A percentile compares a stretch with the other conserved stretches of the same genome.
phyloP scores from a whole-genome alignment of 2,329 filamentous ascomycete genomes.

The Colletotrichum salicis region DNA sequence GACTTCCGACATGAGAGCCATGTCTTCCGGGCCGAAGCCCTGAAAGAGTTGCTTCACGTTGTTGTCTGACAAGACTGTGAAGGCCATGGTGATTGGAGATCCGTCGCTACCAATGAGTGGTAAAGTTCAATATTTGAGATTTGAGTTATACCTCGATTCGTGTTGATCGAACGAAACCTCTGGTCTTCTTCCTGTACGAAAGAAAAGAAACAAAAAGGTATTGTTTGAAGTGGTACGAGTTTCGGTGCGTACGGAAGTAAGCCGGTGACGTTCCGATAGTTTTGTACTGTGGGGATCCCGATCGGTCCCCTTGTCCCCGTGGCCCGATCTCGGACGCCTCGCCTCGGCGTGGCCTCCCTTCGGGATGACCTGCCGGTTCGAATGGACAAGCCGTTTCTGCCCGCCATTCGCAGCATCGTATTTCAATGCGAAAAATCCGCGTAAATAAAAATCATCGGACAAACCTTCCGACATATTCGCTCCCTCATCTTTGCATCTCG shows the following conservation, averaged over 20 bases:
- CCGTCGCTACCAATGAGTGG: no score
- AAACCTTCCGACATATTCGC: not conserved
- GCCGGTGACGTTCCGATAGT: conserved; percentile 18
- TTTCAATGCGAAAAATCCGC: not conserved
- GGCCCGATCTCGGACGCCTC: conserved; percentile 29
- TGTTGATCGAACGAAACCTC: not conserved
- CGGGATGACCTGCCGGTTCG: conserved; percentile 21
- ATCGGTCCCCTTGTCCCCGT: conserved; percentile 25
- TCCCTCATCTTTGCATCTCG: not conserved
- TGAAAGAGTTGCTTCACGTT: conserved; percentile 66
- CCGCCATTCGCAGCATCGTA: not conserved
- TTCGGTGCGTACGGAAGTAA: not conserved
- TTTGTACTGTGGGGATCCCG: conserved; percentile 18
- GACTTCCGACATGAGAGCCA: conserved; percentile 65
- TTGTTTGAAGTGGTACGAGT: not conserved
- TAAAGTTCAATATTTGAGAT: not conserved
- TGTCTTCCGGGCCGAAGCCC: conserved; percentile 61
- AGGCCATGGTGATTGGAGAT: conserved; percentile 56
- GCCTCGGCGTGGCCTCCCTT: conserved; percentile 11
- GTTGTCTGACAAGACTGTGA: conserved; percentile 69
- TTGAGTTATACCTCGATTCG: not conserved
- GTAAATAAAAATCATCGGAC: not conserved
- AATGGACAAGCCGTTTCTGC: not conserved
- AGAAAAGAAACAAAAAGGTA: not conserved
- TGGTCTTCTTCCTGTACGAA: no score